Base-by-base conservation (phyloP, 371 early-diverging fungal species). In the Funneliformis caledonium region DNA sequence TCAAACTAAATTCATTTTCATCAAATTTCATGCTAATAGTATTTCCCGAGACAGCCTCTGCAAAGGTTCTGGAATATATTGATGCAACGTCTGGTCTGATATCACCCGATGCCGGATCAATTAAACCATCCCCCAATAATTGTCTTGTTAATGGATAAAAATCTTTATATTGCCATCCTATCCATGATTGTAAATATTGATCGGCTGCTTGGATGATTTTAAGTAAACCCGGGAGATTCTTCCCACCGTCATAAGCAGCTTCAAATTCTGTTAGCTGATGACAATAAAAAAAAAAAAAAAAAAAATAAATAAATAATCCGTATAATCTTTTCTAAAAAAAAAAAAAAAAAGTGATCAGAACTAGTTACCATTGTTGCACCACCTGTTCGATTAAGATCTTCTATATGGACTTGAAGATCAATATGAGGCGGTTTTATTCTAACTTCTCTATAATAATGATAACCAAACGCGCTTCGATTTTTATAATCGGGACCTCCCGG, bases 161-260 rank as follows among this genome's bases (percentile, higher is more conserved):
- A 42, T 65, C 67, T n/a, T 65, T 65, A 26, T 65, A 65, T 65
- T 65, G 67, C 67, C 67, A 65, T 33, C 67, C 67, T 33, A 65
- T 65, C 67, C 67, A 65, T 12, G 67, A 65, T 26, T 33, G 33
- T 26, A 65, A 42, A 16, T 65, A 65, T 65, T 65, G n/a, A 65
- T 65, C 67, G 26, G 67, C 67, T 31, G 26, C 42, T 65, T 65
- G 67, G 26, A 65, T 65, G 26, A 65, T 42, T 26, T 26, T 11
- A 42, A 65, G 67, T 9, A 65, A 14, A 2, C 42, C 67, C 5
- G 67, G 33, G 16, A 65, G 33, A 33, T 65, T 42, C 26, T 65
- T 65, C 8, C 67, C 67, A 42, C 8, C 10, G 26, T 65, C 10
- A 26, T 42, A 65, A 12, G 67, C 26, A 22, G 67, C 26, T 33